A percentile compares a stretch with the other conserved stretches of the same genome.
Conservation (phyloP, 768 basidiomycete genomes). For the Holtermanniella nyarrowii region DNA sequence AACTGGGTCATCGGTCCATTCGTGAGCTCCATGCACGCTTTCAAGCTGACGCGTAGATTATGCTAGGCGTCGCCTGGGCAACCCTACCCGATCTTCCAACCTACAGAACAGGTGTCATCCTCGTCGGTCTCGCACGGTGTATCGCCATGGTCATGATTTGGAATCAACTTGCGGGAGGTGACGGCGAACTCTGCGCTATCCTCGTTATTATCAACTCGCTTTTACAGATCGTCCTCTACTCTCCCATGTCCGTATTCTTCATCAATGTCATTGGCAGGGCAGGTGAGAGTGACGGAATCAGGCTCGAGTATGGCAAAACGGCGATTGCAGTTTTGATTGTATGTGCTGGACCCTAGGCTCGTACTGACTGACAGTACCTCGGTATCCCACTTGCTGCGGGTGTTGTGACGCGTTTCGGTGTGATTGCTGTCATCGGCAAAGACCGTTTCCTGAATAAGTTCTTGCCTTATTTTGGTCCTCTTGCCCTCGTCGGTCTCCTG, state of each 20-base stretch:
- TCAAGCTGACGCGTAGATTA: conserved; percentile 42
- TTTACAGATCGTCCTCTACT: conserved; percentile 66
- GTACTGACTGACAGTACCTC: conserved; percentile 50
- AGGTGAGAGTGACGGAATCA: conserved; percentile 53
- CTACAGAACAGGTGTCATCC: conserved; percentile 67
- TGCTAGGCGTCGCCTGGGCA: conserved; percentile 79
- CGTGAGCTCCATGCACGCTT: conserved; percentile 11
- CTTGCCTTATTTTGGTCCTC: conserved; percentile 57
- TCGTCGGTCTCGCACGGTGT: conserved; percentile 62
- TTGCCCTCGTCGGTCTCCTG: conserved; percentile 63
- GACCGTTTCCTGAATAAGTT: conserved; percentile 52
- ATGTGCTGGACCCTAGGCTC: background rate
- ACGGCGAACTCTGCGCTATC: conserved; percentile 63
- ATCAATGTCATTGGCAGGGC: conserved; percentile 65
- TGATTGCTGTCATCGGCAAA: conserved; percentile 46
- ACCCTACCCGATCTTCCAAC: conserved; percentile 60
- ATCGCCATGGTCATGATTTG: conserved; percentile 56
- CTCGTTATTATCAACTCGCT: conserved; percentile 70
- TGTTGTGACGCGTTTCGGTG: conserved; percentile 54
- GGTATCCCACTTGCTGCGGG: conserved; percentile 71
- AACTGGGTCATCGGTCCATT: conserved; percentile 77
- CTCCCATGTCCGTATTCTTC: conserved; percentile 64
- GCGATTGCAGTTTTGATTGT: conserved; percentile 36
- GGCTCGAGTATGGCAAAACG: conserved; percentile 50
- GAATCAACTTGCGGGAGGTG: conserved; percentile 63